These are phyloP conservation scores for Amanita pallidorosea DNA, from an alignment of 768 basidiomycete genomes.

Conservation along the genomic window DNA sequence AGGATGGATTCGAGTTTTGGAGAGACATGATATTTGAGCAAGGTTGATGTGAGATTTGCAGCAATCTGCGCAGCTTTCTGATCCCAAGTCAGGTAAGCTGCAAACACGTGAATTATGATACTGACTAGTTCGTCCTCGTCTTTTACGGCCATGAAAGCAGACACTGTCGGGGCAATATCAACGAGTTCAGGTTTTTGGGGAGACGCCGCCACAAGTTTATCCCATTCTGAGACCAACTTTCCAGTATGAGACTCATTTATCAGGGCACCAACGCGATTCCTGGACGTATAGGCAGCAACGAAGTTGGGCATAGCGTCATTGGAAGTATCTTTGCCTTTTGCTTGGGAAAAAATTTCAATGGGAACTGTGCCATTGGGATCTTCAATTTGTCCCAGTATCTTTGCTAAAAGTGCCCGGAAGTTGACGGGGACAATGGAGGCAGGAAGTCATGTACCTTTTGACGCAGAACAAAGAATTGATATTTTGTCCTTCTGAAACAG, in stretches of 20 bases:
- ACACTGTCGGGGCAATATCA: conserved; percentile 71
- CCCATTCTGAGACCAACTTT: conserved; percentile 85
- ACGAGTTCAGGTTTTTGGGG: conserved; percentile 58
- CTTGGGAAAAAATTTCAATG: conserved; percentile 68
- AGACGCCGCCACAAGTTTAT: conserved; percentile 43
- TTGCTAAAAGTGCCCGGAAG: conserved; percentile 38
- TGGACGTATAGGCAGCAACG: conserved; percentile 45
- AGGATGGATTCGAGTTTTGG: conserved; percentile 84
- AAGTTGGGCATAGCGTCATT: conserved; percentile 69
- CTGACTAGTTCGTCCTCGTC: conserved; percentile 86
- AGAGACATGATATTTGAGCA: conserved; percentile 79
- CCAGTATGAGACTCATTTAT: conserved; percentile 79
- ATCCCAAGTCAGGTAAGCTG: conserved; percentile 1
- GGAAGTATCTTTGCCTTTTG: conserved; percentile 69
- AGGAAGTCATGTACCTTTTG: conserved; percentile 52
- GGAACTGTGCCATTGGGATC: conserved; percentile 43
- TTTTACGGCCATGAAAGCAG: conserved; percentile 75
- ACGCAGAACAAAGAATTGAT: conserved; percentile 73
- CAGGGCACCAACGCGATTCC: conserved; percentile 62
- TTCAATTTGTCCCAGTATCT: conserved; percentile 74
- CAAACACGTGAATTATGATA: conserved; percentile 9
- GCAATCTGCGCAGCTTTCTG: conserved; percentile 76
- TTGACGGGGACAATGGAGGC: conserved; percentile 3
- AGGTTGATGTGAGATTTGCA: conserved; percentile 70
- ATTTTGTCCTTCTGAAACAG: conserved; percentile 74